A percentile compares a stretch with the other conserved stretches of the same genome.
phyloP scores from a whole-genome alignment of 345 rosid genomes.

The Cardamine resedifolia region DNA sequence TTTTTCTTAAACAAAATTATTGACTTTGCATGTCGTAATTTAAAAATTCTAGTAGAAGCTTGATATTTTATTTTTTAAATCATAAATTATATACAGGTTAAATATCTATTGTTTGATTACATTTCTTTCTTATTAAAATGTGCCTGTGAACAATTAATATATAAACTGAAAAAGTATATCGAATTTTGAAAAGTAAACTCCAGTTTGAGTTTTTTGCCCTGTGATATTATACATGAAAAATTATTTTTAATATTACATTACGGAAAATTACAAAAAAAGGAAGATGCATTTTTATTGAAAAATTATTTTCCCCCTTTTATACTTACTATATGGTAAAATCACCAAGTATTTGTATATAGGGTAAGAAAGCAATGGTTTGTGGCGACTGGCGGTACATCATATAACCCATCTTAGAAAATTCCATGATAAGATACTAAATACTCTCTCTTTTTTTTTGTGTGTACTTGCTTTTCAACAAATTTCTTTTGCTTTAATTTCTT shows the following conservation, averaged over 20 bases:
- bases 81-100: not conserved
- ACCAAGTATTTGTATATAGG: not conserved
- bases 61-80: not conserved
- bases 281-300: not conserved
- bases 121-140: not conserved
- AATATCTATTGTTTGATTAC: not conserved
- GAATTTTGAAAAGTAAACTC: not conserved
- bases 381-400: not conserved
- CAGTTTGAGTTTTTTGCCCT: not conserved
- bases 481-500: slow-evolving; percentile 29
- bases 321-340: not conserved
- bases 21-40: not conserved
- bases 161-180: not conserved
- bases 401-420: not conserved
- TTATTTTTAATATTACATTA: not conserved
- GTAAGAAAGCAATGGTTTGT: not conserved
- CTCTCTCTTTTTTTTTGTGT: too few relatives aligned
- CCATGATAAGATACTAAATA: not conserved
- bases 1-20: not conserved
- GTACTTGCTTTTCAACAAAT: not conserved
- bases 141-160: not conserved
- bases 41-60: not conserved
- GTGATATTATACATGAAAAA: not conserved
- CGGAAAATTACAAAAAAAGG: not conserved
- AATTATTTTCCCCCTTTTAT: not conserved